Conservation (phyloP, 495 filamentous ascomycete genomes). For the Aspergillus steynii region DNA sequence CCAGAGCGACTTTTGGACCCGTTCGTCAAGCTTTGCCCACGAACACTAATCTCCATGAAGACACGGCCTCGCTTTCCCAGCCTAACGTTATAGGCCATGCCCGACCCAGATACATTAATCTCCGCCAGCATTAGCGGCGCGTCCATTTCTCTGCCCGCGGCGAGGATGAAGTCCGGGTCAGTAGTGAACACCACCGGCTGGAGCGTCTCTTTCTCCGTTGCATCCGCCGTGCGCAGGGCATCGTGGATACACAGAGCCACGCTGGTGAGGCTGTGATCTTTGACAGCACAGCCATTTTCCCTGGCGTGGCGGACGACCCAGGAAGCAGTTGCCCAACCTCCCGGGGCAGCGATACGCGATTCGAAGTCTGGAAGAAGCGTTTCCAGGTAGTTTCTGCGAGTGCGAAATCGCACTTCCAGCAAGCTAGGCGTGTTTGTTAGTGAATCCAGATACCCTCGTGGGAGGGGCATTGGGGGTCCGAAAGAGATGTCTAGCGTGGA, state of each 20-base stretch:
- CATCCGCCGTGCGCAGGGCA: background rate
- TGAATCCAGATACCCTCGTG: background rate
- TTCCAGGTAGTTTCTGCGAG: slow-evolving; percentile 6
- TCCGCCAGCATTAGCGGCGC: background rate
- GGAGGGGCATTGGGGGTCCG: background rate
- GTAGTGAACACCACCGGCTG: background rate
- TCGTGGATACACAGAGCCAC: background rate
- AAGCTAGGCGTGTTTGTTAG: background rate
- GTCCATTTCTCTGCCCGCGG: background rate
- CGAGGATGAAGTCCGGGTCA: background rate
- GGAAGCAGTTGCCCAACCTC: slow-evolving; percentile 5
- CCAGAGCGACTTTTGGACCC: background rate
- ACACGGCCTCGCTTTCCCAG: background rate
- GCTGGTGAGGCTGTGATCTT: background rate
- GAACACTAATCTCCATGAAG: background rate
- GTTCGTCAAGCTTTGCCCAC: too few species aligned
- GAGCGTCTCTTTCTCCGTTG: background rate
- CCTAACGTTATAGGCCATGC: background rate
- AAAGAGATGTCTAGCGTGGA: background rate
- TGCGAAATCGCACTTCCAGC: background rate
- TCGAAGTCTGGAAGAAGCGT: background rate
- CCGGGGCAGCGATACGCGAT: background rate
- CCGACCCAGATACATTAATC: background rate
- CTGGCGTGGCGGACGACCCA: background rate
- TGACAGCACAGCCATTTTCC: background rate